Conservation (phyloP, 2,329 filamentous ascomycete genomes). For the Aureobasidium zeae region DNA sequence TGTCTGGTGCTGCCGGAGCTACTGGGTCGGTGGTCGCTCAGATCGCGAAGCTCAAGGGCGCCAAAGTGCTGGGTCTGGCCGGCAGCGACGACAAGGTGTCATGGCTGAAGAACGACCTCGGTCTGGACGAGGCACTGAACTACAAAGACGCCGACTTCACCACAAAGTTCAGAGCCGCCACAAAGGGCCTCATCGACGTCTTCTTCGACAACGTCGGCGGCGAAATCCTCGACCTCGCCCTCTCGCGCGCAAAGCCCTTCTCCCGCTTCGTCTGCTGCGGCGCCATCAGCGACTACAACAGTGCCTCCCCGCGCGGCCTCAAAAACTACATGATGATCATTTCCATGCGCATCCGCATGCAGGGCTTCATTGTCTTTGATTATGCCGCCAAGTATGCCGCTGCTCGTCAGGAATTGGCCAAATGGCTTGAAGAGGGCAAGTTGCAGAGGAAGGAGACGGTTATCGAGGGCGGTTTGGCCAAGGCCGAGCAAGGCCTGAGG, state of each 20-base stretch:
- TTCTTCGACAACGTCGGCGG: constrained; percentile 64
- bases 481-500: constrained; percentile 10
- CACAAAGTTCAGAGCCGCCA: constrained; percentile 39
- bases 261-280: constrained; percentile 63
- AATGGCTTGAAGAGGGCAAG: constrained; percentile 61
- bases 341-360: constrained; percentile 49
- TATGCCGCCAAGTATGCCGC: constrained; percentile 48
- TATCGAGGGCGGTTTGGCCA: constrained; percentile 7
- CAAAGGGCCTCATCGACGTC: constrained; percentile 37
- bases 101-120: constrained; percentile 51
- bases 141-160: constrained; percentile 58
- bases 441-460: constrained; percentile 12
- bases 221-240: constrained; percentile 57
- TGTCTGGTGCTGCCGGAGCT: constrained; percentile 68
- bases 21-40: constrained; percentile 69
- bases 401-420: constrained; percentile 51
- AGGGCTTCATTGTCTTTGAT: constrained; percentile 68
- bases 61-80: constrained; percentile 55
- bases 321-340: constrained; percentile 47
- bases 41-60: constrained; percentile 65
- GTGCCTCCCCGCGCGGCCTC: constrained; percentile 48
- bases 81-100: constrained; percentile 58
- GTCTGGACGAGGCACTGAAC: constrained; percentile 59
- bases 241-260: constrained; percentile 50
- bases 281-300: constrained; percentile 55